Evolutionary conservation across 352 stramenopile genomes (phyloP), one percentile per base, ranked within the genome.

Genomic region (Pythium periplocum): DNA sequence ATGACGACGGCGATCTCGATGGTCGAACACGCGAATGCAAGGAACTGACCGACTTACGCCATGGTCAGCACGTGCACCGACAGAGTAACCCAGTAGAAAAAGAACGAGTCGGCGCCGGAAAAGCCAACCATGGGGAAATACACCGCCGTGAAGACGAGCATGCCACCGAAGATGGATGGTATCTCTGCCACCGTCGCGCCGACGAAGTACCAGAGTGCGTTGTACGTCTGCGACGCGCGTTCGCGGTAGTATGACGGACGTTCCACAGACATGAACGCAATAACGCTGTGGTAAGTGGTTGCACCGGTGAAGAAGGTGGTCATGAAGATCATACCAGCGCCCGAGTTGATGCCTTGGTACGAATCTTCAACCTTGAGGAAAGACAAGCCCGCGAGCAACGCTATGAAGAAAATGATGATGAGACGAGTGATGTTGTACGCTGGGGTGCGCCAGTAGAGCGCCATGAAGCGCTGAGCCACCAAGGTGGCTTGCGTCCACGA

Each of bases 171-270:
- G 7, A 42, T 12, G 38, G 12, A 42, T 8, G 38, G 38, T 8
- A 42, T 12, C 38, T 42, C 38, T 8, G 38, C 38, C 7, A 42
- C 7, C 1, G 38, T 42, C 7, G 38, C 38, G 38, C 38, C 38
- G 7, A 42, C 7, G 38, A 42, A 42, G 12, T 42, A 42, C 38
- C 38, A 42, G 38, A 42, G 12, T 26, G 69, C 43, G 40, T 78
- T 64, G 55, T 97, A 97, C 58, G 89, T 96, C 43, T 84, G 55
- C 5, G 80, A 77, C 11, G 75, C 71, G 30, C 86, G 82, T 59
- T 97, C 87, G 6, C 86, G 66, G 70, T 97, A 42, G 38, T 12
- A 42, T 8, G 38, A 42, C 7, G 12, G 7, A 8, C 38, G 38
- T 42, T 42, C 7, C 38, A 12, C 38, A 42, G 38, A 8, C 38